phyloP scores from a whole-genome alignment of 1,284 basidiomycete species.

The Puccinia polysora region DNA sequence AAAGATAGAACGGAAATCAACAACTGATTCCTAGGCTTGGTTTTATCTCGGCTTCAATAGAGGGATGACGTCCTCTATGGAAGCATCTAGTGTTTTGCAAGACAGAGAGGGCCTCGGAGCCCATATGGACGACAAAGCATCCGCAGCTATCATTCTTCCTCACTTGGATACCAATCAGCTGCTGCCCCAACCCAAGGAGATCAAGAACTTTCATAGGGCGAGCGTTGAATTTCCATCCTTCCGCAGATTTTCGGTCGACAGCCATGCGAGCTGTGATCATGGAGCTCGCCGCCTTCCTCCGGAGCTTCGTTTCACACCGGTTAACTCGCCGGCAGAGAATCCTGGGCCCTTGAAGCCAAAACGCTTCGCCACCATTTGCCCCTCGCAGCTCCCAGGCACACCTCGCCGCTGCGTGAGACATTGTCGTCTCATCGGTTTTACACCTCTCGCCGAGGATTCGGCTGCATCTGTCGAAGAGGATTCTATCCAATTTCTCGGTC shows the following conservation, averaged over 20 bases:
- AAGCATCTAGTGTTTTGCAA: background rate
- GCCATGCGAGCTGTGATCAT: background rate
- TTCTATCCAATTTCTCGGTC: conserved; percentile 2
- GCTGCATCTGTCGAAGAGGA: background rate
- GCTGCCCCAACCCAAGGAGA: background rate
- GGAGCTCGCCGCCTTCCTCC: background rate
- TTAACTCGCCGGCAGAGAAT: background rate
- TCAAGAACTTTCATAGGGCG: background rate
- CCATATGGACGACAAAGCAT: background rate
- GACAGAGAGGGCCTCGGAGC: background rate
- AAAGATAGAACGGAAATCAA: background rate
- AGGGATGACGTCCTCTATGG: background rate
- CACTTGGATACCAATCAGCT: background rate
- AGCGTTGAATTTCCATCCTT: background rate
- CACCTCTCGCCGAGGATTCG: conserved; percentile 18
- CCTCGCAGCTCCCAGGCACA: background rate
- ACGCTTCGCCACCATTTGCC: background rate
- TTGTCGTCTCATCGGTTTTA: conserved; percentile 30
- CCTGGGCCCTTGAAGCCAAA: background rate
- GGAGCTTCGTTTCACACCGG: conserved; percentile 5
- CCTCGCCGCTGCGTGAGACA: background rate
- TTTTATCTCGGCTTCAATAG: background rate
- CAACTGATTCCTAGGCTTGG: background rate
- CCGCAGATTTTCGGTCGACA: background rate
- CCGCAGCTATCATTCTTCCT: background rate